phyloP scores from a whole-genome alignment of 2,329 filamentous ascomycete genomes.

The Furcasterigmium furcatum region DNA sequence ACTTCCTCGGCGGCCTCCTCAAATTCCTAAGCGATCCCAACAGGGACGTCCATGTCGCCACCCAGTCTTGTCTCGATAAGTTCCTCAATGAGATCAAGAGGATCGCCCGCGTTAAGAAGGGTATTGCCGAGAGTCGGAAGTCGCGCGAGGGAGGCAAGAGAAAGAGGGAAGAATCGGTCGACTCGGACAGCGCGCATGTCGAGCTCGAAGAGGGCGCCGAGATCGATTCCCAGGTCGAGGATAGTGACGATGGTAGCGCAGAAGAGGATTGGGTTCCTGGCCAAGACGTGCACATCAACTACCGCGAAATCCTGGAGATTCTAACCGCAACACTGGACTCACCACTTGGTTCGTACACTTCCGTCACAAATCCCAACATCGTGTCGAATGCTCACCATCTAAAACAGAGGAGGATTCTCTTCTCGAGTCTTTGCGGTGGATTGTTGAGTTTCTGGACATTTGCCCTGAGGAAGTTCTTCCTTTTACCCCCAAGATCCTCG shows the following conservation, averaged over 20 bases:
- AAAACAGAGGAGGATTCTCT: conserved; percentile 81
- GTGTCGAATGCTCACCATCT: conserved; percentile 7
- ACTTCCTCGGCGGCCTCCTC: conserved; percentile 85
- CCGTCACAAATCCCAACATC: too few relatives aligned
- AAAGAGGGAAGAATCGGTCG: conserved; percentile 67
- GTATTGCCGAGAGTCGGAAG: conserved; percentile 81
- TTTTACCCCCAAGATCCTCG: conserved; percentile 88
- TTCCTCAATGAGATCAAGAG: conserved; percentile 93
- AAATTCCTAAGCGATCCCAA: conserved; percentile 92
- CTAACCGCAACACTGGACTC: conserved; percentile 85
- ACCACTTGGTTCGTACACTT: conserved; percentile 58
- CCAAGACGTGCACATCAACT: conserved; percentile 93
- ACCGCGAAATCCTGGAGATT: conserved; percentile 88
- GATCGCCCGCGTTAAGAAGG: conserved; percentile 88
- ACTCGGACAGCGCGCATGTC: conserved; percentile 58
- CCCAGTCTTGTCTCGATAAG: conserved; percentile 82
- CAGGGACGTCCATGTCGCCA: conserved; percentile 89
- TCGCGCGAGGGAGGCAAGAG: conserved; percentile 63
- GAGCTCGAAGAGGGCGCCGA: conserved; percentile 60
- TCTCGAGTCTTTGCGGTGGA: conserved; percentile 88
- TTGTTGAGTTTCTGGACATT: conserved; percentile 94
- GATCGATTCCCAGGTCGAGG: conserved; percentile 51
- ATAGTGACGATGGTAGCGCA: conserved; percentile 57
- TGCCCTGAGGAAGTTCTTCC: conserved; percentile 94
- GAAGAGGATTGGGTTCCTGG: conserved; percentile 97